Evolutionary conservation across 202 grass and related monocot genomes (phyloP).

Genomic region (Tripidium arundinaceum): DNA sequence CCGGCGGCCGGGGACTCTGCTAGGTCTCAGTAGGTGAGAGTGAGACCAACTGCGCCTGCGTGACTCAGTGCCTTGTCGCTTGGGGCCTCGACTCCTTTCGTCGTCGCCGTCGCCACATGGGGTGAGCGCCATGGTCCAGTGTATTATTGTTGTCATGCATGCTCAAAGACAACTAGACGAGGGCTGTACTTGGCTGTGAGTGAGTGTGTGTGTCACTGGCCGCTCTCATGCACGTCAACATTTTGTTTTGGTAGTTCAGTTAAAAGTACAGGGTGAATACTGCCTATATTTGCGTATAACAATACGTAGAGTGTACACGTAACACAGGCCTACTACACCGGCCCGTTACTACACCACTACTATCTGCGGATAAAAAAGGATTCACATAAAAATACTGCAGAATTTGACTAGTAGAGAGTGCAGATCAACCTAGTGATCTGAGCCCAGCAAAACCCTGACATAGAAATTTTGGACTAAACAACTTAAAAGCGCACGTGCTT

Average conservation of each 20-base stretch:
- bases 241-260: background rate
- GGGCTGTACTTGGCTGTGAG: background rate
- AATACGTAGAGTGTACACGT: background rate
- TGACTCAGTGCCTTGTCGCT: slow-evolving; percentile 19
- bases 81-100: background rate
- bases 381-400: background rate
- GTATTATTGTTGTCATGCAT: background rate
- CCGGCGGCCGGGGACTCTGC: background rate
- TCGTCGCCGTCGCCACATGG: background rate
- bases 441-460: background rate
- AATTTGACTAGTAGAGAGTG: background rate
- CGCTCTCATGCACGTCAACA: background rate
- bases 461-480: background rate
- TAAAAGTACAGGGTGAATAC: background rate
- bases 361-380: background rate
- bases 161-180: background rate
- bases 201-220: background rate
- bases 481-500: background rate
- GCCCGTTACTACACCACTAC: background rate
- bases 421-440: background rate
- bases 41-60: background rate
- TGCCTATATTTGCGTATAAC: background rate
- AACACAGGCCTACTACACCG: background rate
- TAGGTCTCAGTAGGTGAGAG: background rate
- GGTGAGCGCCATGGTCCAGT: background rate